phyloP scores from a whole-genome alignment of 371 early-diverging fungal species.

The Mucor irregularis region DNA sequence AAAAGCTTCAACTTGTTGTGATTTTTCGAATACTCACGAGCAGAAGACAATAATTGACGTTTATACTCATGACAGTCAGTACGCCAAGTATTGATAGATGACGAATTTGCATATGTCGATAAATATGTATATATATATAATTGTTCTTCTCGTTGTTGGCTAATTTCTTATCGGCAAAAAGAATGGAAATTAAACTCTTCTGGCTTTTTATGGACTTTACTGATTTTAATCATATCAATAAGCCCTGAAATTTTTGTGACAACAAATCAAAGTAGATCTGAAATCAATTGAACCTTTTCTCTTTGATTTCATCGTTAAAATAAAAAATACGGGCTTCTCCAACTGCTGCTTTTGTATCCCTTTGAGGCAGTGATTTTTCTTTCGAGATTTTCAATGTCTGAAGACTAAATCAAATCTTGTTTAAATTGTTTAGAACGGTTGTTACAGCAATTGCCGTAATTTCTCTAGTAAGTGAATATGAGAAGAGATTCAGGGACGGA shows the following conservation, averaged over 20 bases:
- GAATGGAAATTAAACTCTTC: no score
- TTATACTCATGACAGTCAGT: no score
- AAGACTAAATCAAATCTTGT: background rate
- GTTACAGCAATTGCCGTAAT: slow-evolving; percentile 18
- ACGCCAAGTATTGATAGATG: no score
- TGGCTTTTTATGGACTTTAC: no score
- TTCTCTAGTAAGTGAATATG: slow-evolving; percentile 11
- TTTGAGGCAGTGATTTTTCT: slow-evolving; percentile 12
- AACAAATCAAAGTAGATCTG: background rate
- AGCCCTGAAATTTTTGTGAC: background rate
- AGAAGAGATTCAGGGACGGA: background rate
- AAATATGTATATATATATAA: no score
- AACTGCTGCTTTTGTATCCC: slow-evolving; percentile 24
- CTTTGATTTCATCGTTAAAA: background rate
- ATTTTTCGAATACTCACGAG: no score
- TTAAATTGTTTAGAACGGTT: slow-evolving; percentile 1
- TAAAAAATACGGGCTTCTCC: background rate
- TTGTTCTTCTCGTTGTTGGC: no score
- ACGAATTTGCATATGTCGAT: no score
- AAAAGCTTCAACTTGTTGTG: no score
- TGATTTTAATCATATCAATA: background rate
- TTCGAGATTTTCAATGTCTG: no score
- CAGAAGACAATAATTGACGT: no score
- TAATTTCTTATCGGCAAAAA: no score
- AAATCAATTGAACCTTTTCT: background rate